Percentiles rank a stretch among this genome's conserved stretches.
phyloP scores from a whole-genome alignment of 2,329 filamentous ascomycete species.

The Beauveria pseudobassiana region DNA sequence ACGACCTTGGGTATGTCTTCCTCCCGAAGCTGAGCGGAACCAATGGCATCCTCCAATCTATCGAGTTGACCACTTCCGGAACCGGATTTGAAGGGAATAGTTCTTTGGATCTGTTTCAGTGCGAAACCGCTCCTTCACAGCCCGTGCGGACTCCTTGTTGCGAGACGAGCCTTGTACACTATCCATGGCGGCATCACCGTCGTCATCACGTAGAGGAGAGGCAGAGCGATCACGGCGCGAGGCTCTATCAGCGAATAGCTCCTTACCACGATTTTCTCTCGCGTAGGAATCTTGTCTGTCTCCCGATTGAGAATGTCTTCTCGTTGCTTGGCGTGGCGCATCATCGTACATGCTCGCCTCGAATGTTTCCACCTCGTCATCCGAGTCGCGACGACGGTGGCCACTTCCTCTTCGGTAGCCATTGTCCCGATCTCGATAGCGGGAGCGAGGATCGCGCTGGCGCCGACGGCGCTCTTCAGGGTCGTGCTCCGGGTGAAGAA shows the following conservation, averaged over 20 bases:
- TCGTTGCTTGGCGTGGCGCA: constrained; percentile 28
- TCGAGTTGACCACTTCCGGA: constrained; percentile 26
- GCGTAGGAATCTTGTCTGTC: constrained; percentile 24
- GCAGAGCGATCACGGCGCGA: constrained; percentile 40
- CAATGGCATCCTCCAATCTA: constrained; percentile 31
- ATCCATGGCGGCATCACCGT: constrained; percentile 34
- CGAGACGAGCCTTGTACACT: constrained; percentile 23
- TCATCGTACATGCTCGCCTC: constrained; percentile 82
- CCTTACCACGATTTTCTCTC: constrained; percentile 44
- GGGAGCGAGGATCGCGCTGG: constrained; percentile 48
- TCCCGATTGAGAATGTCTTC: constrained; percentile 20
- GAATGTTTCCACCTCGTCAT: constrained; percentile 50
- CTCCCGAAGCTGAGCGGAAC: constrained; percentile 29
- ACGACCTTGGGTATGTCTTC: constrained; percentile 48
- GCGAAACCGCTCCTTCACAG: constrained; percentile 26
- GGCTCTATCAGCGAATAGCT: constrained; percentile 50
- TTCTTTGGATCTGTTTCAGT: constrained; percentile 27
- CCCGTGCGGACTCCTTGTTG: constrained; percentile 27
- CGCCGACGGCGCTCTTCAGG: constrained; percentile 63
- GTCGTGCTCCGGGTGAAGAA: constrained; percentile 84
- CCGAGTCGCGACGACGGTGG: constrained; percentile 37
- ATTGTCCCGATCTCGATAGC: constrained; percentile 53
- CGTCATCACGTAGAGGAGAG: constrained; percentile 39
- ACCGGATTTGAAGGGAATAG: constrained; percentile 29
- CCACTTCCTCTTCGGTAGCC: constrained; percentile 28